These are phyloP conservation scores for Yarrowia yakushimensis DNA, from an alignment of 805 yeast genomes.

Conservation along the genomic window DNA sequence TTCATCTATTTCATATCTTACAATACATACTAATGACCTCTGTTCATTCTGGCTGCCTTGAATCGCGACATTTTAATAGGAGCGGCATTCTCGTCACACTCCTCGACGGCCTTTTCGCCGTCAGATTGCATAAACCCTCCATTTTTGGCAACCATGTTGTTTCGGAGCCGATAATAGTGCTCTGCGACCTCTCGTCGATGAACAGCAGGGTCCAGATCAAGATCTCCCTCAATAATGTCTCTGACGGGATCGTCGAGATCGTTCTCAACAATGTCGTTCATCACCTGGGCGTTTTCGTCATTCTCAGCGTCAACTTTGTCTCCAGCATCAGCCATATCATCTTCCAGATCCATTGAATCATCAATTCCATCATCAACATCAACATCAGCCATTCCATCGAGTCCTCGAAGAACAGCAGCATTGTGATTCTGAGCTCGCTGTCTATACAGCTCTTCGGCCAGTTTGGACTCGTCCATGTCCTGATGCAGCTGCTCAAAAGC, in stretches of 20 bases:
- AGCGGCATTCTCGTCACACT: conserved; percentile 61
- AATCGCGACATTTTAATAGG: conserved; percentile 63
- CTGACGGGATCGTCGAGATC: conserved; percentile 29
- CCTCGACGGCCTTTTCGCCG: conserved; percentile 58
- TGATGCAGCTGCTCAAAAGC: conserved; percentile 8
- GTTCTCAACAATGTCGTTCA: conserved; percentile 30
- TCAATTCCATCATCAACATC: neutral
- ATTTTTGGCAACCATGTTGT: conserved; percentile 46
- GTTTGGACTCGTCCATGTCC: conserved; percentile 17
- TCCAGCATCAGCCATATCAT: conserved; percentile 2
- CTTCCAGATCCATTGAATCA: neutral
- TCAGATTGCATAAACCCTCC: conserved; percentile 49
- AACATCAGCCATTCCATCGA: neutral
- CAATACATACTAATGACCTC: neutral
- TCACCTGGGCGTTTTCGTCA: conserved; percentile 27
- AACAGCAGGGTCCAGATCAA: conserved; percentile 38
- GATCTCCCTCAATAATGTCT: conserved; percentile 26
- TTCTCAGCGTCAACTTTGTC: conserved; percentile 4
- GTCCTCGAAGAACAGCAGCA: neutral
- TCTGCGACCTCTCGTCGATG: conserved; percentile 48
- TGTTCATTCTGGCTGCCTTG: conserved; percentile 47
- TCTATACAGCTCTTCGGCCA: conserved; percentile 6
- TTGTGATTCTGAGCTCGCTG: conserved; percentile 17
- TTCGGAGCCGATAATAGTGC: conserved; percentile 57
- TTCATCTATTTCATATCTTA: too few species aligned